These are phyloP conservation scores for Chamaenerion angustifolium DNA, from an alignment of 345 rosid genomes.

Conservation along the genomic window DNA sequence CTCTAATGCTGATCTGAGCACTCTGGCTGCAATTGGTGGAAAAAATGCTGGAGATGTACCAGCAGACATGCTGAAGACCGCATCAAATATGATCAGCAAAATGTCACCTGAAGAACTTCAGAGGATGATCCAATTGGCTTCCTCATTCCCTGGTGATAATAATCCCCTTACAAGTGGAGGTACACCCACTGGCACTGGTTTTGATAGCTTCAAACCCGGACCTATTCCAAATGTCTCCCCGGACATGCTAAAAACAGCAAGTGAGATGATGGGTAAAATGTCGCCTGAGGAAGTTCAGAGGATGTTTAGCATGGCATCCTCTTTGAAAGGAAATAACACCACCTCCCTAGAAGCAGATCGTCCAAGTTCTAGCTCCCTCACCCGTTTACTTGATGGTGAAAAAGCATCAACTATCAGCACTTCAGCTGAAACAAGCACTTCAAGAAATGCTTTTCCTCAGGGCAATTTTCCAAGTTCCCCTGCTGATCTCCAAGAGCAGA, in stretches of 20 bases:
- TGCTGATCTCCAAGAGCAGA: slow-evolving; percentile 72
- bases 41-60: slow-evolving; percentile 65
- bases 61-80: slow-evolving; percentile 72
- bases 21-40: slow-evolving; percentile 55
- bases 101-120: slow-evolving; percentile 91
- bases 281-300: slow-evolving; percentile 63
- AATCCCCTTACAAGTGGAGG: slow-evolving; percentile 22
- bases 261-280: slow-evolving; percentile 75
- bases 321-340: slow-evolving; percentile 28
- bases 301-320: slow-evolving; percentile 81
- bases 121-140: slow-evolving; percentile 67
- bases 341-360: slow-evolving; percentile 19
- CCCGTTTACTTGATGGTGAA: slow-evolving; percentile 15
- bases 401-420: slow-evolving; percentile 19
- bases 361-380: slow-evolving; percentile 13
- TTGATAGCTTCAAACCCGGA: slow-evolving; percentile 28
- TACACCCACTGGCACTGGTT: slow-evolving; percentile 14
- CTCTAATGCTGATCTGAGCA: slow-evolving; percentile 55
- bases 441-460: slow-evolving; percentile 24
- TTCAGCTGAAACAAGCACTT: slow-evolving; percentile 39
- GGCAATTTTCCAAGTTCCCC: slow-evolving; percentile 37
- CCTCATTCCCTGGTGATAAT: slow-evolving; percentile 51
- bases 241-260: slow-evolving; percentile 73
- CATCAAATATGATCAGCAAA: slow-evolving; percentile 73
- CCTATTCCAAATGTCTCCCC: slow-evolving; percentile 39